phyloP scores from a whole-genome alignment of 177 flowering plant species.

The Tripterygium wilfordii region DNA sequence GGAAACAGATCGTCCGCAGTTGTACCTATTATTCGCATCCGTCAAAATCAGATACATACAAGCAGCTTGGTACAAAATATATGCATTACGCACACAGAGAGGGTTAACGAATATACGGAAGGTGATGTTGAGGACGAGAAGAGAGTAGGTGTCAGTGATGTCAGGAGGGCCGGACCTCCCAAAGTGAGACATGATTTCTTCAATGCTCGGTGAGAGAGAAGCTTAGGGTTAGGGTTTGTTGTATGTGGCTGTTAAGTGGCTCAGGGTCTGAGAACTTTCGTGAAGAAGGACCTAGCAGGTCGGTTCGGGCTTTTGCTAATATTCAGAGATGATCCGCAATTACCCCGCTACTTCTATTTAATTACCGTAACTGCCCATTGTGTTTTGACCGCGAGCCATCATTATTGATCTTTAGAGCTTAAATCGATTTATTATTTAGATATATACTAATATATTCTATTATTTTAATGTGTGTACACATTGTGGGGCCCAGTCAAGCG shows the following conservation, averaged over 20 bases:
- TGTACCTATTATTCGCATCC: constrained; percentile 20
- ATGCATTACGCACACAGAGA: too few species aligned
- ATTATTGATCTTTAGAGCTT: too few species aligned
- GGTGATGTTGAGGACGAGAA: constrained; percentile 51
- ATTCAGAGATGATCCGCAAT: not conserved
- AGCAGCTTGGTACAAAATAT: too few species aligned
- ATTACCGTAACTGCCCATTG: not conserved
- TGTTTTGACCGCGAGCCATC: too few species aligned
- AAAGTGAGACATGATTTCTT: constrained; percentile 41
- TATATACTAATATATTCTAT: too few species aligned
- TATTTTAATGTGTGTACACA: too few species aligned
- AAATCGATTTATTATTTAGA: too few species aligned
- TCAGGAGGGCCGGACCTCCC: constrained; percentile 58
- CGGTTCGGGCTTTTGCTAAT: too few species aligned
- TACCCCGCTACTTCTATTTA: not conserved
- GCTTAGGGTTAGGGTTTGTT: constrained; percentile 1
- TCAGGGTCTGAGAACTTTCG: not conserved
- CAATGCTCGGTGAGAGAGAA: not conserved
- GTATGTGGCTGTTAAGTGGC: too few species aligned
- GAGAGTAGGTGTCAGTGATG: constrained; percentile 48
- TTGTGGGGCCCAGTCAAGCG: too few species aligned
- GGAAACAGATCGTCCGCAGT: constrained; percentile 48
- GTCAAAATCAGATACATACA: not conserved
- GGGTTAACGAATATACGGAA: too few species aligned
- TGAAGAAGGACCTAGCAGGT: too few species aligned